A percentile compares a stretch with the other conserved stretches of the same genome.
Evolutionary conservation across 768 basidiomycete species (phyloP).

Genomic region (Suillus americanus): DNA sequence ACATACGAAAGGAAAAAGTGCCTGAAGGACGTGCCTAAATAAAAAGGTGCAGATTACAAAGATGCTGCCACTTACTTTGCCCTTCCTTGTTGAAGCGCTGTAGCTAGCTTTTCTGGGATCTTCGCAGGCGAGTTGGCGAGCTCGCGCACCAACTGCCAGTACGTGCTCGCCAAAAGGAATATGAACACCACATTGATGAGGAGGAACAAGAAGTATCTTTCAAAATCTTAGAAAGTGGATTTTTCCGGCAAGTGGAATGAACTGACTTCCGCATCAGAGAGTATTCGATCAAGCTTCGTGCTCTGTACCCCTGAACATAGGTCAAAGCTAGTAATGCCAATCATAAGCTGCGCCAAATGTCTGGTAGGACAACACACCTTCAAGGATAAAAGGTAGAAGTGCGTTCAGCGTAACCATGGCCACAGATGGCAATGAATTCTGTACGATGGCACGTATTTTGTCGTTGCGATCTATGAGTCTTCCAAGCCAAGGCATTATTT

Average conservation of each 20-base stretch:
- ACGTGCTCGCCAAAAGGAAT: constrained; percentile 88
- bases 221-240: constrained; percentile 10
- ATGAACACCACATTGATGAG: constrained; percentile 93
- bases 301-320: constrained; percentile 87
- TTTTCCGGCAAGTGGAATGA: not conserved
- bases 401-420: constrained; percentile 92
- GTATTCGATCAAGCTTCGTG: constrained; percentile 92
- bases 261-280: constrained; percentile 87
- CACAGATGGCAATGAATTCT: constrained; percentile 90
- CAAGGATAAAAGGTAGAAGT: constrained; percentile 82
- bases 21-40: constrained; percentile 31
- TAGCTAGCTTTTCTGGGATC: constrained; percentile 90
- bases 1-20: constrained; percentile 87
- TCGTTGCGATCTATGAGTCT: constrained; percentile 79
- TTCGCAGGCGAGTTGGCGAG: constrained; percentile 92
- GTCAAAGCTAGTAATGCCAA: constrained; percentile 52
- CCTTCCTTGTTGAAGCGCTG: constrained; percentile 73
- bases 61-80: constrained; percentile 49
- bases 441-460: constrained; percentile 81
- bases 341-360: not conserved
- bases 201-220: constrained; percentile 91
- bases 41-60: constrained; percentile 10
- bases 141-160: constrained; percentile 89
- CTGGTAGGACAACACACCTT: constrained; percentile 49
- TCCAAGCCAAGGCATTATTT: constrained; percentile 85